Conservation (phyloP, 2,329 filamentous ascomycete genomes). For the Alternaria sp. region DNA sequence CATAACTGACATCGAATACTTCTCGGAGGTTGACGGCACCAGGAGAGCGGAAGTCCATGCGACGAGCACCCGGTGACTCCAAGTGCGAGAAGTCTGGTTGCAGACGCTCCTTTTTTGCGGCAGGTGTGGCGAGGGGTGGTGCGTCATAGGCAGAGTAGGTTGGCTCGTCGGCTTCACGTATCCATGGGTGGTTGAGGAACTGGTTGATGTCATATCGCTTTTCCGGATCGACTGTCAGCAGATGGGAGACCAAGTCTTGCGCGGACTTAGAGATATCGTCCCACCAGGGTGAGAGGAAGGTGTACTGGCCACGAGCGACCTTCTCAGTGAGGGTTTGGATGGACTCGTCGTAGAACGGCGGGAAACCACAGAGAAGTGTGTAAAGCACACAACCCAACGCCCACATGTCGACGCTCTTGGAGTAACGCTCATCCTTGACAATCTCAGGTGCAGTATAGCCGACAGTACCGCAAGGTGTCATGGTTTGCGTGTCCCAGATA, state of each 20-base stretch:
- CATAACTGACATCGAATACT: constrained; percentile 98
- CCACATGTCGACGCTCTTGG: constrained; percentile 99
- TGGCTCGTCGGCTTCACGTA: constrained; percentile 73
- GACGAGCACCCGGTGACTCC: constrained; percentile 70
- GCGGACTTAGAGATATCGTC: constrained; percentile 96
- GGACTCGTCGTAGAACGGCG: constrained; percentile 97
- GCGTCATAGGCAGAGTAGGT: constrained; percentile 73
- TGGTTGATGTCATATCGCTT: constrained; percentile 93
- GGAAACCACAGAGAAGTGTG: constrained; percentile 95
- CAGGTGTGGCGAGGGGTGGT: constrained; percentile 74
- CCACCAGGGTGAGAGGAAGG: constrained; percentile 99
- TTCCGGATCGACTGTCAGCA: constrained; percentile 92
- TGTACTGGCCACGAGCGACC: constrained; percentile 95
- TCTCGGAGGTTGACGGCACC: constrained; percentile 95
- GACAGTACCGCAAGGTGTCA: constrained; percentile 98
- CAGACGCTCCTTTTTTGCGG: constrained; percentile 65
- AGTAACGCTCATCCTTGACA: constrained; percentile 98
- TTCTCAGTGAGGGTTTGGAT: constrained; percentile 98
- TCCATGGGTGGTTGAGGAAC: constrained; percentile 95
- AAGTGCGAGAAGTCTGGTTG: constrained; percentile 62
- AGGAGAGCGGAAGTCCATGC: constrained; percentile 92
- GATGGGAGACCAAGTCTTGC: constrained; percentile 91
- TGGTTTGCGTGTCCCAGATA: constrained; percentile 97
- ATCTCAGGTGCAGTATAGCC: constrained; percentile 98
- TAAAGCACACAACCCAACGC: constrained; percentile 96